Evolutionary conservation across 257 asterid genomes (phyloP).

Genomic region (Scutellaria galericulata): DNA sequence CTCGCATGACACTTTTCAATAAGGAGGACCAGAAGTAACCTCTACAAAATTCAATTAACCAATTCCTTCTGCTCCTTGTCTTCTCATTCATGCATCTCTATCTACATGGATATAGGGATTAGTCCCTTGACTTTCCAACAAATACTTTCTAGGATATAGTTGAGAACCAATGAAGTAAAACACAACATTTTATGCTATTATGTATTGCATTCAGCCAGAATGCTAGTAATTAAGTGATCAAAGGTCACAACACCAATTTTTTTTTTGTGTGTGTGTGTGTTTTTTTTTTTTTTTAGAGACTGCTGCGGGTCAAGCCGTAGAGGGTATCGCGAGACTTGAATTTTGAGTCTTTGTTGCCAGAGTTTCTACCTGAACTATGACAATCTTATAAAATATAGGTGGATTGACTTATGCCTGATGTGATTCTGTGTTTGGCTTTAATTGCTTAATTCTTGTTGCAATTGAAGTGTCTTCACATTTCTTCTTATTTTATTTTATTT

Average conservation of each 20-base stretch:
- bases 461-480: background rate
- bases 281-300: no score
- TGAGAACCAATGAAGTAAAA: background rate
- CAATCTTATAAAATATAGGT: background rate
- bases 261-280: no score
- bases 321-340: no score
- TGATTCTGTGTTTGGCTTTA: background rate
- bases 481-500: background rate
- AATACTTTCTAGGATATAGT: constrained; percentile 3
- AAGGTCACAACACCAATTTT: background rate
- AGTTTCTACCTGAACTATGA: background rate
- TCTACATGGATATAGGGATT: background rate
- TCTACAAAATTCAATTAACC: background rate
- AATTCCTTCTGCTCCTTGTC: background rate
- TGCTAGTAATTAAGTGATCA: background rate
- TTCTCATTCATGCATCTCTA: background rate
- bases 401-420: background rate
- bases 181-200: background rate
- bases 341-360: background rate
- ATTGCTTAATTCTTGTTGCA: constrained; percentile 4
- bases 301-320: no score
- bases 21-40: constrained; percentile 5
- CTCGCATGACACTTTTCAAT: background rate
- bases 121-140: background rate
- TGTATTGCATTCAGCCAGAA: background rate